Evolutionary conservation across 2,329 filamentous ascomycete genomes (phyloP).

Genomic region (Didymella pomorum): DNA sequence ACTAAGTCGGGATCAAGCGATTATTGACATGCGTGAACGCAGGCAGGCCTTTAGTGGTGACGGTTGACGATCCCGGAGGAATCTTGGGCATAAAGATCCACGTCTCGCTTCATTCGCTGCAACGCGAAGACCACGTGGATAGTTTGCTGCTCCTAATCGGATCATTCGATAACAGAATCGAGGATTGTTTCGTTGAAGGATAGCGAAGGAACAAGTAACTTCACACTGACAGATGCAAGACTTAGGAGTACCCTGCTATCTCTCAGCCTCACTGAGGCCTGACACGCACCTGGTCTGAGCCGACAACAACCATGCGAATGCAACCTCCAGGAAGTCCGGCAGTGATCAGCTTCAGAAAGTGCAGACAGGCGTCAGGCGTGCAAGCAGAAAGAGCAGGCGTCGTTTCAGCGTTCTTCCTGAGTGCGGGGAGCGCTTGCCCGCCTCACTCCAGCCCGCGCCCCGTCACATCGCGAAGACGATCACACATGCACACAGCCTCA

Average conservation of each 20-base stretch:
- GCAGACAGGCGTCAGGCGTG: not conserved
- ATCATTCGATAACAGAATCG: not conserved
- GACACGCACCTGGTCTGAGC: not conserved
- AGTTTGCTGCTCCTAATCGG: not conserved
- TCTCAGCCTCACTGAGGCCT: not conserved
- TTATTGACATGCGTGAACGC: constrained; percentile 1
- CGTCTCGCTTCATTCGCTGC: not conserved
- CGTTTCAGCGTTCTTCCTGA: not conserved
- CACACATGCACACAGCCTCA: constrained; percentile 6
- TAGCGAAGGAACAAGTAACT: constrained; percentile 6
- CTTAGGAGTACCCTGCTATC: not conserved
- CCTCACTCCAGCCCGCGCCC: constrained; percentile 1
- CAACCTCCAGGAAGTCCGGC: not conserved
- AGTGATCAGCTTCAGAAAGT: not conserved
- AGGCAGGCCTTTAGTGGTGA: not conserved
- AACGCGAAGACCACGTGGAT: constrained; percentile 1
- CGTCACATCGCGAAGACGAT: not conserved
- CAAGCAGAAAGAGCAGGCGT: not conserved
- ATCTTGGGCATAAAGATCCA: not conserved
- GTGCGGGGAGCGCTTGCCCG: constrained; percentile 1
- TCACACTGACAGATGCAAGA: not conserved
- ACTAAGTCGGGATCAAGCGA: not conserved
- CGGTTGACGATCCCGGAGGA: constrained; percentile 3
- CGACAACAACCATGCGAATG: constrained; percentile 1
- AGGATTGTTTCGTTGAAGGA: not conserved